phyloP scores from a whole-genome alignment of 495 filamentous ascomycete genomes.

The Aspergillus steynii region DNA sequence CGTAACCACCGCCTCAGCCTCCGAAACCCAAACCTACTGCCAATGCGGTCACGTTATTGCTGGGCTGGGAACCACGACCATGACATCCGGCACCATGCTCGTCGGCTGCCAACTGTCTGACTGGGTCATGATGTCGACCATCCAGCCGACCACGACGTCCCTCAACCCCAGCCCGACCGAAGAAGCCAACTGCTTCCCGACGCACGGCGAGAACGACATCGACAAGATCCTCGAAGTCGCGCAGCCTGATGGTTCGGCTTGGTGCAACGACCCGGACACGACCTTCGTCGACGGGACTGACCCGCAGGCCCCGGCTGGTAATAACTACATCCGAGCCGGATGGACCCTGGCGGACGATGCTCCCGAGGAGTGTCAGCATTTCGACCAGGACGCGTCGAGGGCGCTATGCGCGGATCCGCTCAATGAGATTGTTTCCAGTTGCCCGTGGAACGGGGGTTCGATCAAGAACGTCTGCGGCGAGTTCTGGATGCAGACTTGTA shows the following conservation, averaged over 20 bases:
- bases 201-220: neutral
- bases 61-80: too few relatives aligned
- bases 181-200: neutral
- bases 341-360: neutral
- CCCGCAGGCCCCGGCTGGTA: neutral
- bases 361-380: neutral
- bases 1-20: too few relatives aligned
- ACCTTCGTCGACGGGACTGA: neutral
- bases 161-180: neutral
- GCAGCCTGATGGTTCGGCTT: neutral
- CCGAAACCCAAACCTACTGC: too few relatives aligned
- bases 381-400: neutral
- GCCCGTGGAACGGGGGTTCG: neutral
- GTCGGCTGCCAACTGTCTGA: too few relatives aligned
- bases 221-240: neutral
- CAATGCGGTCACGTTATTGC: too few relatives aligned
- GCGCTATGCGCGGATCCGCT: neutral
- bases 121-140: too few relatives aligned
- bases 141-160: neutral
- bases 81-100: too few relatives aligned
- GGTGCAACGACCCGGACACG: neutral
- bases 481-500: neutral
- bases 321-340: neutral
- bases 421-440: neutral
- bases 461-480: neutral